These are phyloP conservation scores for Hansenula sp. DNA, from an alignment of 1,139 yeast species.

Conservation along the genomic window DNA sequence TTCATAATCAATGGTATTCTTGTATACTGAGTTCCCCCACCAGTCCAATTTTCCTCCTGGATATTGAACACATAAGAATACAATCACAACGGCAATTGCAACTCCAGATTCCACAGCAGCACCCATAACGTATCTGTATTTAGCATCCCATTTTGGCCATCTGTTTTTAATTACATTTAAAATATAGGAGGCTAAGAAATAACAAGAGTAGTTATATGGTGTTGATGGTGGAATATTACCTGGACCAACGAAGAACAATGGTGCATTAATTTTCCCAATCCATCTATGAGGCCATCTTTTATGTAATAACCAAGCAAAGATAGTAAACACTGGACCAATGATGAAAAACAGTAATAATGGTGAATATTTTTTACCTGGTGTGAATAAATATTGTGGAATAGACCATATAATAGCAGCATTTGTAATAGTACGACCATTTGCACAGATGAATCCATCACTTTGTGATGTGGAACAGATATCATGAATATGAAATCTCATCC, in stretches of 20 bases:
- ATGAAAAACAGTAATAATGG: conserved; percentile 34
- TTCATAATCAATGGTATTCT: conserved; percentile 27
- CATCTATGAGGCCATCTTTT: conserved; percentile 33
- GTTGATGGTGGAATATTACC: conserved; percentile 40
- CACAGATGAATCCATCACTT: conserved; percentile 34
- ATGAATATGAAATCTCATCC: conserved; percentile 30
- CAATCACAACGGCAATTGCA: conserved; percentile 44
- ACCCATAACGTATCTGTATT: conserved; percentile 37
- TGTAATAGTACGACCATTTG: conserved; percentile 34
- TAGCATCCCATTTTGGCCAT: conserved; percentile 37
- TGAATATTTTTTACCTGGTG: conserved; percentile 37
- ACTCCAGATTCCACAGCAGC: conserved; percentile 61
- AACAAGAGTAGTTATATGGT: conserved; percentile 46
- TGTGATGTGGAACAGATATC: conserved; percentile 38
- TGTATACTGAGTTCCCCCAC: conserved; percentile 48
- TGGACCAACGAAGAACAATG: conserved; percentile 36
- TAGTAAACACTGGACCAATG: conserved; percentile 31
- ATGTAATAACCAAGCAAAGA: conserved; percentile 26
- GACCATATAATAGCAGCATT: conserved; percentile 50
- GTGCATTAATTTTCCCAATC: conserved; percentile 29
- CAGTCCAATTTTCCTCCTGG: conserved; percentile 29
- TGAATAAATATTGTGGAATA: conserved; percentile 38
- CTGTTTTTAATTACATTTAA: conserved; percentile 23
- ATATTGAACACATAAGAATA: conserved; percentile 12
- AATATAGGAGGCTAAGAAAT: conserved; percentile 40